Evolutionary conservation across 345 rosid genomes (phyloP), one percentile per base, ranked within the genome.

Genomic region (Eutrema yunnanense): DNA sequence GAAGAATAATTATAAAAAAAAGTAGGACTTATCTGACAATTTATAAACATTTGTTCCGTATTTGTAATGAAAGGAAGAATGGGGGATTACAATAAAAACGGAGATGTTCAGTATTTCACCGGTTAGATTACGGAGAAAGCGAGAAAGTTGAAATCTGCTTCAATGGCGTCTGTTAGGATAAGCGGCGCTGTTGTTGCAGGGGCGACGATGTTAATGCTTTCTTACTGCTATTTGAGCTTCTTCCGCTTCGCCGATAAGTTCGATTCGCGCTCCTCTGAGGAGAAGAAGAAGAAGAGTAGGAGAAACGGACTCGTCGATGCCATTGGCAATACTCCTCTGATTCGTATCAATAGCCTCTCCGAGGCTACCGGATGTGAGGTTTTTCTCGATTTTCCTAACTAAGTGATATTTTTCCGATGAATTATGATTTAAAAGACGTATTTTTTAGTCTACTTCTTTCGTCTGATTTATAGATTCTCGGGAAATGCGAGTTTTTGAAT

Each of bases 281-380:
- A 73, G 78, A 80, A 44, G 59, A 76, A 44, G 78, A 78, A 75
- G 75, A 36, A 61, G 62, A 73, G 60, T 9, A 46, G 52, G 32
- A 75, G 82, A 77, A 79, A 67, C 16, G 98, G 99, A 16, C 65
- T 92, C 13, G 56, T 90, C 8, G 88, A 69, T 53, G 92, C 97
- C 42, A 60, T 95, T 73, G 99, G 99, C 0, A 86, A 86, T 76
- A 88, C 99, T 63, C 97, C 94, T 50, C 73, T 95, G 85, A 90
- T 92, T 74, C 90, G 96, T 44, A 88, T 95, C 78, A 85, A 85
- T 72, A 90, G 99, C 81, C 92, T 95, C 76, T 92, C 98, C 9
- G 86, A 92, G 6, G 97, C 94, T 75, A 92, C 97, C 5, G 98
- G 98, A 30, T 95, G 97, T 73, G 96, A 95, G 80, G 98, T 95